These are phyloP conservation scores for Polyporus tsugae DNA, from an alignment of 1,284 basidiomycete species.

Conservation along the genomic window DNA sequence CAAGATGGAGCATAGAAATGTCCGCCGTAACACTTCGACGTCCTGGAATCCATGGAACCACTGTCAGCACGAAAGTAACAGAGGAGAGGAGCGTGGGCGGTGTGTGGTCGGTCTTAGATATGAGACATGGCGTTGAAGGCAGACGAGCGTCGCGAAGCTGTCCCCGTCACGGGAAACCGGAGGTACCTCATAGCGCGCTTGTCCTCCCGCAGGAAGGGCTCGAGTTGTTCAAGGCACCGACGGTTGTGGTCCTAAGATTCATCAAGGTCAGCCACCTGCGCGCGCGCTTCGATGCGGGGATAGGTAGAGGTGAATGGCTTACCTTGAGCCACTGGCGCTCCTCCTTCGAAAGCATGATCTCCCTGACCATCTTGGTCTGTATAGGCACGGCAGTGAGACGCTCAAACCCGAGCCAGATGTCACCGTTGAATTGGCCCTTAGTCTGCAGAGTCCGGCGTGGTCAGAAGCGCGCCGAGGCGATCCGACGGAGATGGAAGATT, in stretches of 20 bases:
- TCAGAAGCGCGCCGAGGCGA: constrained; percentile 11
- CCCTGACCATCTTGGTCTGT: constrained; percentile 90
- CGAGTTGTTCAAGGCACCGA: constrained; percentile 74
- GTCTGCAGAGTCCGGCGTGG: constrained; percentile 52
- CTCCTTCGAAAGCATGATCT: constrained; percentile 82
- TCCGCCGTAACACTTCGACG: neutral
- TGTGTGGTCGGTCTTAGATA: neutral
- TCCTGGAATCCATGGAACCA: constrained; percentile 19
- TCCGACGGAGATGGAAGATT: constrained; percentile 17
- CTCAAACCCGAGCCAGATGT: constrained; percentile 88
- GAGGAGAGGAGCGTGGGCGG: constrained; percentile 1
- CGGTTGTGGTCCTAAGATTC: constrained; percentile 81
- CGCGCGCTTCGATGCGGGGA: neutral
- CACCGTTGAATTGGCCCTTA: constrained; percentile 74
- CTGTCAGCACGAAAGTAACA: constrained; percentile 20
- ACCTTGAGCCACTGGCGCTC: constrained; percentile 94
- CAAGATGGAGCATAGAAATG: constrained; percentile 4
- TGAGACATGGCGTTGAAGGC: neutral
- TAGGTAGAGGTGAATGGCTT: constrained; percentile 22
- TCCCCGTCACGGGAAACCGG: constrained; percentile 32
- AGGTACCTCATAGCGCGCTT: constrained; percentile 86
- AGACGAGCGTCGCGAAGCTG: constrained; percentile 1
- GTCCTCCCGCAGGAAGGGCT: constrained; percentile 80
- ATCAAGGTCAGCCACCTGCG: constrained; percentile 9
- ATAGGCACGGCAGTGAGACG: constrained; percentile 93